Base-by-base conservation (phyloP, 2,329 filamentous ascomycete genomes). In the Didymella arachidicola region DNA sequence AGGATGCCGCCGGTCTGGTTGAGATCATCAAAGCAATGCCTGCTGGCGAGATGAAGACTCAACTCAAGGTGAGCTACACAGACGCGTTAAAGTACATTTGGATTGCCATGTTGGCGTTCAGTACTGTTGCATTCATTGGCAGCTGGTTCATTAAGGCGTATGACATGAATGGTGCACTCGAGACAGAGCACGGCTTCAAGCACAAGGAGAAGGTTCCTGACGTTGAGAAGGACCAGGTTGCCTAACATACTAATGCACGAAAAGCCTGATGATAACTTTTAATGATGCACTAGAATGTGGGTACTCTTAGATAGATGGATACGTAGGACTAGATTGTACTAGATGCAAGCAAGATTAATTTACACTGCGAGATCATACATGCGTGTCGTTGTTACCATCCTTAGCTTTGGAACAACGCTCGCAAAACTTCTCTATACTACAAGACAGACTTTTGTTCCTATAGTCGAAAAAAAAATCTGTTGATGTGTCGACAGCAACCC, bases 1-100 rank as follows among this genome's bases (percentile, higher is more conserved):
- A 80, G 52, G 85, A 89, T 69, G 84, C 86, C 0, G 84, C 86
- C 0, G 82, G 81, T 0, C 77, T 89, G 12, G 84, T 89, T 0
- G 79, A 83, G 58, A 77, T 87, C 53, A 87, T 88, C 71, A 84
- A 83, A 69, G 68, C 68, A 1, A 84, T 88, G 79, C 77, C 80
- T 12, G 75, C 71, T 7, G 79, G 79, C 0, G 68, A 81, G 36
- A 73, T 87, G 45, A 80, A 84, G 57, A 61, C 70, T 2, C 70
- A 76, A 44, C 58, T 76, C 25, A 66, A 61, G 19, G 74, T 79
- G 46, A 82, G 82, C 2, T 87, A 87, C 66, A 81, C 82, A 0
- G 81, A 85, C 66, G 81, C 81, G 19, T 67, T 87, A 61, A 79
- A 79, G 58, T 82, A 81, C 38, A 81, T 87, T 18, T 87, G 84